phyloP scores from a whole-genome alignment of 1,139 yeast genomes.

The Geotrichum candidum region DNA sequence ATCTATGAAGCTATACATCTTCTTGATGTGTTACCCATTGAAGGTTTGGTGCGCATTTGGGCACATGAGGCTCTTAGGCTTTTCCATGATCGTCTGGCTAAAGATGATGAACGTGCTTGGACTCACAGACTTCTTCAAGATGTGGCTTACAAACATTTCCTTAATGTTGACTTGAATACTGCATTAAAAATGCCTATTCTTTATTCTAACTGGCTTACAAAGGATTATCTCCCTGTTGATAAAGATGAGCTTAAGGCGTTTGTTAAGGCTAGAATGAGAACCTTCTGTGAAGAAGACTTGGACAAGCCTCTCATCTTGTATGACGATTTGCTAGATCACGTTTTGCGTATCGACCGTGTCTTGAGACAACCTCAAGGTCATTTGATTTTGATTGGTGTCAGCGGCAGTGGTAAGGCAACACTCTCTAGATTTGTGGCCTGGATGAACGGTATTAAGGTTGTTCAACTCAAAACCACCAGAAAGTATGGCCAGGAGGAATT shows the following conservation, averaged over 20 bases:
- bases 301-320: conserved; percentile 58
- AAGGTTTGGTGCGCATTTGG: conserved; percentile 59
- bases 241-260: conserved; percentile 48
- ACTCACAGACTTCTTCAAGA: conserved; percentile 43
- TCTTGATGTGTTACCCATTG: conserved; percentile 36
- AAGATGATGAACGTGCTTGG: conserved; percentile 46
- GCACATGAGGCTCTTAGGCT: conserved; percentile 75
- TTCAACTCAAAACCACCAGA: conserved; percentile 54
- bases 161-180: conserved; percentile 39
- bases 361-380: conserved; percentile 87
- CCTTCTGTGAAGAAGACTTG: conserved; percentile 65
- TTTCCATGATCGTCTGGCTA: conserved; percentile 65
- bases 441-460: conserved; percentile 71
- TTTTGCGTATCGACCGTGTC: conserved; percentile 75
- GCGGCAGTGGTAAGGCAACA: conserved; percentile 78
- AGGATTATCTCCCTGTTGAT: conserved; percentile 54
- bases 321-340: conserved; percentile 69
- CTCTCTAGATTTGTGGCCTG: conserved; percentile 79
- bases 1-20: conserved; percentile 51
- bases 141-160: conserved; percentile 43
- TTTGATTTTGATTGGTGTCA: conserved; percentile 77
- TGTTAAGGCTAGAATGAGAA: conserved; percentile 57
- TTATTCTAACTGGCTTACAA: conserved; percentile 70
- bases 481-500: conserved; percentile 58
- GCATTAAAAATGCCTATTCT: conserved; percentile 49